These are phyloP conservation scores for Elaeagnus macrophylla DNA, from an alignment of 306 rosid species.

Conservation along the genomic window DNA sequence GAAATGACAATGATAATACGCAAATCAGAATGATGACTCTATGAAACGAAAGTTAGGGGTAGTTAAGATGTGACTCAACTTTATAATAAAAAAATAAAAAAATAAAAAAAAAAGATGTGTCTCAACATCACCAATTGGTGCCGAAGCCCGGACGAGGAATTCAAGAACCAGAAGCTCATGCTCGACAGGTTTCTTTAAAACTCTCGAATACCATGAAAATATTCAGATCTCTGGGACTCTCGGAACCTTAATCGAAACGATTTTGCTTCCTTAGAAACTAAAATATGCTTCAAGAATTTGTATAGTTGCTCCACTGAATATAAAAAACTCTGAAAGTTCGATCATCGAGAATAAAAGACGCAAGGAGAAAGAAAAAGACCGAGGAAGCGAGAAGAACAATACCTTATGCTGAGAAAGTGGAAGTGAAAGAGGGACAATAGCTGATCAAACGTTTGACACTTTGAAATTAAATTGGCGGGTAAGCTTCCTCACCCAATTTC, in stretches of 20 bases:
- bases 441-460: constrained; percentile 36
- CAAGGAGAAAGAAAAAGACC: constrained; percentile 7
- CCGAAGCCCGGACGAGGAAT: constrained; percentile 61
- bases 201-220: constrained; percentile 34
- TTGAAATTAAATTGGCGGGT: constrained; percentile 27
- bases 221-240: constrained; percentile 45
- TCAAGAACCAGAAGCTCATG: constrained; percentile 64
- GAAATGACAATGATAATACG: background rate
- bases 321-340: constrained; percentile 13
- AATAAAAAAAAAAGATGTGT: too few relatives aligned
- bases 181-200: constrained; percentile 32
- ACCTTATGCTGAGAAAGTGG: constrained; percentile 46
- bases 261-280: constrained; percentile 45
- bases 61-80: constrained; percentile 31
- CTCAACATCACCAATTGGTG: constrained; percentile 62
- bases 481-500: background rate
- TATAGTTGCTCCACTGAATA: constrained; percentile 41
- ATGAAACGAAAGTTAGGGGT: background rate
- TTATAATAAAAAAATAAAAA: too few relatives aligned
- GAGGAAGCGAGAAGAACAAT: constrained; percentile 3
- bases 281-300: constrained; percentile 38
- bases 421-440: constrained; percentile 42
- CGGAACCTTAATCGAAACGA: constrained; percentile 44
- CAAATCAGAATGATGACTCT: background rate
- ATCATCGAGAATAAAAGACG: background rate